Base-by-base conservation (phyloP, 371 early-diverging fungal species). In the Lichtheimia ramosa region DNA sequence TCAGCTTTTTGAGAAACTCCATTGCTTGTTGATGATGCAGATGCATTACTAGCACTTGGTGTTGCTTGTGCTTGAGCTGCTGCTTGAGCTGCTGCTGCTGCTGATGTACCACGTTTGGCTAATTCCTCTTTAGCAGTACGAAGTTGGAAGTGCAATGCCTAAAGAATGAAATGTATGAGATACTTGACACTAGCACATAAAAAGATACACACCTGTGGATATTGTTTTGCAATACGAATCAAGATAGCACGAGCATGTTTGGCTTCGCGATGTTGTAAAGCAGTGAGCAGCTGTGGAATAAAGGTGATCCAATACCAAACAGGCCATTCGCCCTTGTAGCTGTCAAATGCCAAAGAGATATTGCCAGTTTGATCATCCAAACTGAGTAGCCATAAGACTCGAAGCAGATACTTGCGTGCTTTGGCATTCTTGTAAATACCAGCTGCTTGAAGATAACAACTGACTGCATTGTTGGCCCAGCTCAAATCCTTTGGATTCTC, bases 221-320 rank as follows among this genome's bases (percentile, higher is more conserved):
- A 96, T 40, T 85, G 80, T 71, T 97, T 96, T 21, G 99, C 98
- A 59, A 99, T 94, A 65, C 90, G 89, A 62, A 91, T 83, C 63
- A 99, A 73, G 40, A 98, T 91, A 21, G 83, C 79, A 43, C 88
- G 84, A 0, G 94, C 91, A 75, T 91, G 90, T 58, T 79, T 76
- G 5, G 92, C 88, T 63, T 96, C 96, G 54, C 87, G 87, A 59
- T 90, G 89, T 5, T 89, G 82, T 18, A 96, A 66, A 3, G 87
- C 83, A 4, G 84, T 74, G 43, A 99, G 73, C 25, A 99, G 83
- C 73, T 99, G 98, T 2, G 99, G 99, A 51, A 99, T 93, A 68
- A 97, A 97, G 0, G 93, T 92, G 56, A 96, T 92, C 98, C 99
- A 99, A 74, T 95, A 96, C 98, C 97, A 97, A 7, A 91, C 82